A percentile compares a stretch with the other conserved stretches of the same genome.
These are phyloP conservation scores for Rhodotorula mucilaginosa DNA, from an alignment of 1,284 basidiomycete genomes.

Conservation along the genomic window DNA sequence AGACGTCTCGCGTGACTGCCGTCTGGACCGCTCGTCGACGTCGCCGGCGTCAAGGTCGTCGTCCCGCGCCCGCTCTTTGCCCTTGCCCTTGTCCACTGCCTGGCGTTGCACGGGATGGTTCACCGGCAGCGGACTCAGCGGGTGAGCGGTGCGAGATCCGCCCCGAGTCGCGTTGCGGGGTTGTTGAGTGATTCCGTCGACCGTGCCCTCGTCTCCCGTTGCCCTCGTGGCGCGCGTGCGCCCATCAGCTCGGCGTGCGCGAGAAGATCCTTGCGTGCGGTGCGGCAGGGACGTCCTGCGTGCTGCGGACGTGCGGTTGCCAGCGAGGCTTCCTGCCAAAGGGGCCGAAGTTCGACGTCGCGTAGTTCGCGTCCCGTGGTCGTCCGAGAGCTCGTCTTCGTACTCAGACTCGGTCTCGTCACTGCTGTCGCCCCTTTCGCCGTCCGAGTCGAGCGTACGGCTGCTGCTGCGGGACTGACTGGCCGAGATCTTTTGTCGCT, in stretches of 20 bases:
- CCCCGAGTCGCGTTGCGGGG: neutral
- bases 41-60: neutral
- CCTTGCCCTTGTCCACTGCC: neutral
- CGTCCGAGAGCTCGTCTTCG: slow-evolving; percentile 10
- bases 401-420: slow-evolving; percentile 15
- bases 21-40: neutral
- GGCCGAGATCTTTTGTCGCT: slow-evolving; percentile 15
- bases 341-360: slow-evolving; percentile 4
- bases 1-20: neutral
- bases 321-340: neutral
- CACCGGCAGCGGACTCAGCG: slow-evolving; percentile 21
- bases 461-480: neutral
- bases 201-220: neutral
- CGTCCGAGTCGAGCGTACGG: slow-evolving; percentile 11
- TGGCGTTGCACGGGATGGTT: slow-evolving; percentile 8
- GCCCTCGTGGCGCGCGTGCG: neutral
- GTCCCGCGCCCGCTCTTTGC: slow-evolving; percentile 16
- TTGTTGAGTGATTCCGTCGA: slow-evolving; percentile 19
- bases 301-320: neutral
- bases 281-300: slow-evolving; percentile 4
- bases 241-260: neutral
- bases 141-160: neutral
- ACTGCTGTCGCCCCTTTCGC: neutral
- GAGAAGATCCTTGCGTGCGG: neutral
- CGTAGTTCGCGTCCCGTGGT: too few species aligned